Evolutionary conservation across 768 basidiomycete species (phyloP).

Genomic region (Lentinula boryana): DNA sequence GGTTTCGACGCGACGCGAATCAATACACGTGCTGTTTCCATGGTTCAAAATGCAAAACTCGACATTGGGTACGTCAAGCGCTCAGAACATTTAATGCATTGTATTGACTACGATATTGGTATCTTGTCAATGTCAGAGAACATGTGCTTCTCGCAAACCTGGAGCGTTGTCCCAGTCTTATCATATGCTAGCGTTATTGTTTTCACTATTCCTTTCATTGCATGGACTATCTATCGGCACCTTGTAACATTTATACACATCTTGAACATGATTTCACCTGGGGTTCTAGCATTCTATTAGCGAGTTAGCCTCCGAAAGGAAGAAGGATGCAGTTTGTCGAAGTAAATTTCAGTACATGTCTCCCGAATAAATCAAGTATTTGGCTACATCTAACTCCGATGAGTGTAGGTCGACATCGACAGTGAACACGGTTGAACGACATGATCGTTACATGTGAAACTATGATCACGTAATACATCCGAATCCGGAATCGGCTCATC

Average conservation of each 20-base stretch:
- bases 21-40: slow-evolving; percentile 35
- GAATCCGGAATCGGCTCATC: not conserved
- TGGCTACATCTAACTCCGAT: too few relatives aligned
- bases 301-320: not conserved
- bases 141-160: slow-evolving; percentile 47
- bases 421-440: not conserved
- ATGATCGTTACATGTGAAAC: not conserved
- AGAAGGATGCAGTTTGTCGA: too few relatives aligned
- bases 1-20: slow-evolving; percentile 34
- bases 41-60: slow-evolving; percentile 38
- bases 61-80: slow-evolving; percentile 29
- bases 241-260: not conserved
- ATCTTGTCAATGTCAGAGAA: slow-evolving; percentile 25
- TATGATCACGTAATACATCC: not conserved
- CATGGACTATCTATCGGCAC: slow-evolving; percentile 4
- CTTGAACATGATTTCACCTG: not conserved
- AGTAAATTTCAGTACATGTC: too few relatives aligned
- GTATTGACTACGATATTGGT: not conserved
- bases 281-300: not conserved
- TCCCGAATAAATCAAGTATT: too few relatives aligned
- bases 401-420: too few relatives aligned
- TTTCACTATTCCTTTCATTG: not conserved
- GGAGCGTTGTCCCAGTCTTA: slow-evolving; percentile 45
- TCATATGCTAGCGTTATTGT: slow-evolving; percentile 40
- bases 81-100: not conserved